Base-by-base conservation (phyloP, 2,329 filamentous ascomycete species). In the Grosmannia clavigera region DNA sequence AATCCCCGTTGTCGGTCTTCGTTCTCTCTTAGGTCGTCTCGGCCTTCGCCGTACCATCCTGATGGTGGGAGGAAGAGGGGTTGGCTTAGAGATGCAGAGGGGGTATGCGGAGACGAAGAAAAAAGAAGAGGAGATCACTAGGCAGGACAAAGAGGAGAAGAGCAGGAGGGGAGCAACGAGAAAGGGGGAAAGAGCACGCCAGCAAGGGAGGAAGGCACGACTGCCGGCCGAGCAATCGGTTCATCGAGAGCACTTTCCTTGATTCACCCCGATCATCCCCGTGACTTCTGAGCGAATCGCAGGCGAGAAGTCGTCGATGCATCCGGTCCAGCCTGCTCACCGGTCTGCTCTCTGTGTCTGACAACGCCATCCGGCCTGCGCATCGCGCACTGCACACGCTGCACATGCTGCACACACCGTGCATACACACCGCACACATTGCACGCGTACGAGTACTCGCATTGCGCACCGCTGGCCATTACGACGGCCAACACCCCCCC, bases 1-100 rank as follows among this genome's bases (percentile, higher is more conserved):
- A 38, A 51, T 58, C 43, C 43, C 46, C 56, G 56, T 58, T 51
- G 46, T 58, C 56, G 43, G 56, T 58, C 56, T 7, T 57, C 9
- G 40, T 19, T 27, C n/a, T 51, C n/a, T 25, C 19, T n/a, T 57
- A 29, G 25, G 12, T 27, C 29, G 25, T 43, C 40, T 22, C 40
- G 55, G 40, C 22, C 19, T 57, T 4, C 27, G 46, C 38, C 25
- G 29, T 33, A 25, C 16, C 14, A 22, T 35, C 25, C 43, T 57
- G 40, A 31, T 33, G 25, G 55, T 51, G 22, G 56, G 29, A 58
- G 56, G 40, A 57, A 29, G 43, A 43, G 56, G 56, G 56, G 56
- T 58, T 51, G 56, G n/a, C 11, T 6, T 58, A 58, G 46, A 16
- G 6, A 35, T 46, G 27, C 56, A 51, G n/a, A 38, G 56, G 46